These are phyloP conservation scores for Sporothrix humicola DNA, from an alignment of 2,329 filamentous ascomycete genomes.

Conservation along the genomic window DNA sequence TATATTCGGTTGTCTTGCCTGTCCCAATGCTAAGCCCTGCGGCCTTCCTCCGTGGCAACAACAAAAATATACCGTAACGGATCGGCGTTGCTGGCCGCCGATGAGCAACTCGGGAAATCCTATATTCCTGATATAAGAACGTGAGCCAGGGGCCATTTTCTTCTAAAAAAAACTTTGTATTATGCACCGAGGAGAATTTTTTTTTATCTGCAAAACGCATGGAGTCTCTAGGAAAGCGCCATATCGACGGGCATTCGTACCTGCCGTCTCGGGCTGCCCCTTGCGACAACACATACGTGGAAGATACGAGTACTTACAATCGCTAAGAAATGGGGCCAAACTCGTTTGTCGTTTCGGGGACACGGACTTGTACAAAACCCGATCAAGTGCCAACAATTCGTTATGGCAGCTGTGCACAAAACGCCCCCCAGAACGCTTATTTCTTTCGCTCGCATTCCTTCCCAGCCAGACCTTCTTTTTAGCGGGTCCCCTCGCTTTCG, in stretches of 20 bases:
- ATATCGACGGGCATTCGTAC: background rate
- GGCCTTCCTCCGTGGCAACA: background rate
- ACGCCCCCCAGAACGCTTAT: background rate
- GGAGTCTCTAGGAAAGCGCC: too few relatives aligned
- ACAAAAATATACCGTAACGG: background rate
- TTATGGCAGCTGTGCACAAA: background rate
- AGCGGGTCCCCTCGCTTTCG: conserved; percentile 4
- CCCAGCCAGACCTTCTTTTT: background rate
- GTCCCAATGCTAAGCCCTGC: background rate
- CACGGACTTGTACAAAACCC: conserved; percentile 10
- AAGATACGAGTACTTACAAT: background rate
- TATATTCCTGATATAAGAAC: background rate
- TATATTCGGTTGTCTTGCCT: too few relatives aligned
- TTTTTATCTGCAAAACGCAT: too few relatives aligned
- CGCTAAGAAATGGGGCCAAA: background rate
- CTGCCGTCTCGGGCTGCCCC: background rate
- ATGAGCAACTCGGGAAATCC: background rate
- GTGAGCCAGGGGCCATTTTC: background rate
- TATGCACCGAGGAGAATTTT: too few relatives aligned
- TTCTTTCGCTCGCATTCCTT: background rate
- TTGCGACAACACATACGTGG: background rate
- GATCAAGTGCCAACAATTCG: background rate
- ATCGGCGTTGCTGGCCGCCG: background rate
- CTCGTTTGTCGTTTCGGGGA: background rate
- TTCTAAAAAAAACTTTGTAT: too few relatives aligned